Conservation (phyloP, 495 filamentous ascomycete genomes). For the Talaromyces thailandensis region DNA sequence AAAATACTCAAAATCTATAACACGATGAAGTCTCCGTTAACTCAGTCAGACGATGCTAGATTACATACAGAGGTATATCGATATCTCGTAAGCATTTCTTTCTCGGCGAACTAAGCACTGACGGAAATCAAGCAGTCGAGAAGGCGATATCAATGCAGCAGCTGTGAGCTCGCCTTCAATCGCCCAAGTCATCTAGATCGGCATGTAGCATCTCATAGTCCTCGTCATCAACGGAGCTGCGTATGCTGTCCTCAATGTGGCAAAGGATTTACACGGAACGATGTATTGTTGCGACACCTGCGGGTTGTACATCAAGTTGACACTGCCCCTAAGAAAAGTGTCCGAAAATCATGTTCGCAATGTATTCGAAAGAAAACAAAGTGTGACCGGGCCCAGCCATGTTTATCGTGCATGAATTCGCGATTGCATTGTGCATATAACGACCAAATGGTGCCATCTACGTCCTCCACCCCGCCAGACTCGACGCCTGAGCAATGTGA, state of each 20-base stretch:
- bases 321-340: neutral
- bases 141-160: slow-evolving; percentile 2
- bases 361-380: neutral
- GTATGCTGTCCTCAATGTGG: neutral
- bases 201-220: neutral
- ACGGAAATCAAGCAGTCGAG: neutral
- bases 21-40: neutral
- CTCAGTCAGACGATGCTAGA: neutral
- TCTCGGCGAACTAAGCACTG: neutral
- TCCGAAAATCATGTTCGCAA: neutral
- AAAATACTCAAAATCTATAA: neutral
- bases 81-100: neutral
- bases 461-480: neutral
- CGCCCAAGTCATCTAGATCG: slow-evolving; percentile 4
- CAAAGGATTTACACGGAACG: neutral
- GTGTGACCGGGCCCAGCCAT: slow-evolving; percentile 4
- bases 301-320: neutral
- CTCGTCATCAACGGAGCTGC: neutral
- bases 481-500: neutral
- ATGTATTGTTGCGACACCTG: slow-evolving; percentile 2
- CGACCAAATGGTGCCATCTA: neutral
- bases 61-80: neutral
- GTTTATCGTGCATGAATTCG: neutral
- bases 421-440: slow-evolving; percentile 1
- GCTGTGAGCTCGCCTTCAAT: neutral